Conservation (phyloP, 228 moss, liverwort and hornwort genomes). For the Sphagnum fallax region DNA sequence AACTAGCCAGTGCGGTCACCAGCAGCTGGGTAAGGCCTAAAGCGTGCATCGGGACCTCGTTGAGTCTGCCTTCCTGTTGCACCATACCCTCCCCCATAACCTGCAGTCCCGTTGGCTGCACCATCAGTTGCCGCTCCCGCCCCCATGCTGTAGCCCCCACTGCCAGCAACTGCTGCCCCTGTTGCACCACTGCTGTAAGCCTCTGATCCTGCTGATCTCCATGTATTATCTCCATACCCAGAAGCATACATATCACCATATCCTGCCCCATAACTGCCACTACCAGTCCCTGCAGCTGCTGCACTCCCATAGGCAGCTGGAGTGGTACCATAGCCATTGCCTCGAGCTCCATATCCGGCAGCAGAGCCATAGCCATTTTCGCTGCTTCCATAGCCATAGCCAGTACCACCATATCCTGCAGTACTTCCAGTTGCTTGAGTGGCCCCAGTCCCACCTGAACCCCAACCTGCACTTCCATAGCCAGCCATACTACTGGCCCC, state of each 20-base stretch:
- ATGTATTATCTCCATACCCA: conserved; percentile 84
- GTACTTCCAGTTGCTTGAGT: conserved; percentile 61
- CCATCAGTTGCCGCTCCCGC: conserved; percentile 18
- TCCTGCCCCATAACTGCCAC: conserved; percentile 66
- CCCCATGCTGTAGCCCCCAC: conserved; percentile 63
- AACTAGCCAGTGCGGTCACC: conserved; percentile 99
- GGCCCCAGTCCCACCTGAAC: conserved; percentile 68
- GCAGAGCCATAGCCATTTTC: conserved; percentile 86
- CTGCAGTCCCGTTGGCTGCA: conserved; percentile 68
- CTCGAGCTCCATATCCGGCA: conserved; percentile 74
- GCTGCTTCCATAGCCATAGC: conserved; percentile 83
- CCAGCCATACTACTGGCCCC: conserved; percentile 72
- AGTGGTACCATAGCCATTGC: conserved; percentile 82
- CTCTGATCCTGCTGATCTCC: conserved; percentile 80
- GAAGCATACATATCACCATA: conserved; percentile 71
- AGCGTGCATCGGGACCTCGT: conserved; percentile 98
- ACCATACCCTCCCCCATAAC: conserved; percentile 98
- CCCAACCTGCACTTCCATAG: conserved; percentile 67
- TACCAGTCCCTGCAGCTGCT: conserved; percentile 51
- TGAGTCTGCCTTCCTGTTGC: conserved; percentile 99
- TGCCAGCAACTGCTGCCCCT: conserved; percentile 67
- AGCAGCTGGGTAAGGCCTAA: conserved; percentile 78
- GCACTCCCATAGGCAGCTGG: conserved; percentile 18
- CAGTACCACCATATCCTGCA: conserved; percentile 72
- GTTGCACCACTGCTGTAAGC: conserved; percentile 61